These are phyloP conservation scores for Ophiocordyceps camponoti-leonardi DNA, from an alignment of 2,329 filamentous ascomycete genomes.

Conservation along the genomic window DNA sequence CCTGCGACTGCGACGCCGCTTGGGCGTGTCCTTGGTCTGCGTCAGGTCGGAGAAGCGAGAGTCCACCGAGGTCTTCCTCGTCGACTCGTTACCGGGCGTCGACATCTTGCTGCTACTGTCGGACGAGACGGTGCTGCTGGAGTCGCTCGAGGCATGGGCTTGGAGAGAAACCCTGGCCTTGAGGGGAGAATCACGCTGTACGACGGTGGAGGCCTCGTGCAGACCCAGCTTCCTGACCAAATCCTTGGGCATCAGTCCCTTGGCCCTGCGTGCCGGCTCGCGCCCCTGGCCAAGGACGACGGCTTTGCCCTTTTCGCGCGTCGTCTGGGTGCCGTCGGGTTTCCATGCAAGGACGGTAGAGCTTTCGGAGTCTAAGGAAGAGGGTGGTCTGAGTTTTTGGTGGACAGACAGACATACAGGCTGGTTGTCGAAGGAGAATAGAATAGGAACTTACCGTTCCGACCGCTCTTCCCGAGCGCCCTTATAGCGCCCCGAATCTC, in stretches of 20 bases:
- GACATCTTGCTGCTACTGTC: conserved; percentile 10
- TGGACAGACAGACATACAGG: too few species aligned
- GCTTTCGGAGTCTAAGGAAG: conserved; percentile 8
- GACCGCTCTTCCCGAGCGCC: conserved; percentile 13
- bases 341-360: conserved; percentile 6
- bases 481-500: conserved; percentile 17
- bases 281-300: neutral
- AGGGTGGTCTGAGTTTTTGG: too few species aligned
- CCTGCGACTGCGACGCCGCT: conserved; percentile 11
- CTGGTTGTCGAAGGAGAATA: too few species aligned
- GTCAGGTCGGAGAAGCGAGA: conserved; percentile 9
- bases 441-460: conserved; percentile 9
- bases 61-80: conserved; percentile 17
- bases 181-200: conserved; percentile 8
- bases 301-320: conserved; percentile 4
- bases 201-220: conserved; percentile 5
- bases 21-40: conserved; percentile 7
- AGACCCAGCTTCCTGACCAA: conserved; percentile 11
- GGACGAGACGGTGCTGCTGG: conserved; percentile 9
- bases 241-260: conserved; percentile 7
- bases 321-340: neutral
- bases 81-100: conserved; percentile 9
- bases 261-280: conserved; percentile 4
- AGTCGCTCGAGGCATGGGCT: neutral
- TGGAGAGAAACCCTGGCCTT: conserved; percentile 4